Evolutionary conservation across 2,329 filamentous ascomycete species (phyloP), one percentile per base, ranked within the genome.

Genomic region (Nemania bipapillata): DNA sequence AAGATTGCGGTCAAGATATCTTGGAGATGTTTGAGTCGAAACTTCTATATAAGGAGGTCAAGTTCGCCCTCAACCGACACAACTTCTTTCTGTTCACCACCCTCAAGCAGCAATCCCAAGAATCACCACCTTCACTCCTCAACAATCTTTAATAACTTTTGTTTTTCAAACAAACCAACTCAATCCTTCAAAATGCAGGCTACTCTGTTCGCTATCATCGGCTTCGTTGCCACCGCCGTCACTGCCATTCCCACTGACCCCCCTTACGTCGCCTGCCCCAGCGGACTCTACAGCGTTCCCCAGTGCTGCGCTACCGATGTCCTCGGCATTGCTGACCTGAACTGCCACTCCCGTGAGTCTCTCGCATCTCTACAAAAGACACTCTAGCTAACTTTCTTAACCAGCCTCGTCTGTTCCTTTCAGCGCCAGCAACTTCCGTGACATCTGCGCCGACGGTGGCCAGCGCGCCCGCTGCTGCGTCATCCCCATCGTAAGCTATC

Each of bases 261-360:
- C 17, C 28, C 28, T 42, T 84, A 83, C 63, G 30, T 71, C 3
- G 77, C 83, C 45, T 86, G 84, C 79, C 73, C 74, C 32, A 79
- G 77, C 20, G 67, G 68, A 1, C 79, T 85, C 24, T 83, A 83
- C 73, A 78, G 76, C 71, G 81, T 74, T 35, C 74, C 86, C 4
- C 83, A 86, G 72, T 91, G 89, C 83, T 91, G 89, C 75, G 86
- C 88, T 12, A 88, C 87, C 26, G 86, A 90, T 71, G 83, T 90
- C 37, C 84, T 90, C 45, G 77, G 76, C 8, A 68, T 78, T 20
- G 76, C 76, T 22, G 76, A 78, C 65, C 68, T 78, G 35, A 70
- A 90, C 81, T 91, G 89, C 79, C 78, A 74, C 26, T 77, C 80
- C 70, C 87, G 76, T 78, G 68, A 75, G 76, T 63, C 12, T 22